A percentile compares a stretch with the other conserved stretches of the same genome.
Conservation (phyloP, 192 early-diverging fungal genomes). For the Fimicolochytrium jonesii region DNA sequence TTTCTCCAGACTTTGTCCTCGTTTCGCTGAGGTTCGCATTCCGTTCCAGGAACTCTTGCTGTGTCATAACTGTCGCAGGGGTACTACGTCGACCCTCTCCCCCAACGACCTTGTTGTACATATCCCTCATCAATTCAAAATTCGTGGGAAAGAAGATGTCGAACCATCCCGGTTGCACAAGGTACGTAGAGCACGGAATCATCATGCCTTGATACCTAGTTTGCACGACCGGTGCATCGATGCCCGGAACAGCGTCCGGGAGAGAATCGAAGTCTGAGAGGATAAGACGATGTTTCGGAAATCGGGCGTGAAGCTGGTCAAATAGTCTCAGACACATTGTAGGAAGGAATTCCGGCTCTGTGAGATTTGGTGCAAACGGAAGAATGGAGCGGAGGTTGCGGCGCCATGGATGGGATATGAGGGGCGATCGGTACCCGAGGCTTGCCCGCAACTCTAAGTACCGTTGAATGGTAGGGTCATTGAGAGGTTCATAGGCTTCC, state of each 20-base stretch:
- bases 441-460: constrained; percentile 62
- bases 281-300: constrained; percentile 83
- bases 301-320: constrained; percentile 69
- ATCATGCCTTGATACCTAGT: constrained; percentile 84
- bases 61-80: constrained; percentile 56
- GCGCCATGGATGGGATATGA: constrained; percentile 35
- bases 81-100: constrained; percentile 6
- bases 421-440: constrained; percentile 63
- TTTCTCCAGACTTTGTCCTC: constrained; percentile 80
- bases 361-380: constrained; percentile 85
- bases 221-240: constrained; percentile 91
- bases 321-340: constrained; percentile 68
- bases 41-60: constrained; percentile 71
- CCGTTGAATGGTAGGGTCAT: constrained; percentile 69
- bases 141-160: constrained; percentile 99
- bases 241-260: constrained; percentile 77
- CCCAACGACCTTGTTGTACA: constrained; percentile 56
- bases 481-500: constrained; percentile 77
- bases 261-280: constrained; percentile 85
- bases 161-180: constrained; percentile 97
- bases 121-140: constrained; percentile 75
- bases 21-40: constrained; percentile 76
- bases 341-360: constrained; percentile 82
- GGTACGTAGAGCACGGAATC: constrained; percentile 92
- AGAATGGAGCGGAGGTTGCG: constrained; percentile 55